Percentiles rank a stretch among this genome's conserved stretches.
Evolutionary conservation across 148 eudicot genomes (phyloP).

Genomic region (Cornus florida): DNA sequence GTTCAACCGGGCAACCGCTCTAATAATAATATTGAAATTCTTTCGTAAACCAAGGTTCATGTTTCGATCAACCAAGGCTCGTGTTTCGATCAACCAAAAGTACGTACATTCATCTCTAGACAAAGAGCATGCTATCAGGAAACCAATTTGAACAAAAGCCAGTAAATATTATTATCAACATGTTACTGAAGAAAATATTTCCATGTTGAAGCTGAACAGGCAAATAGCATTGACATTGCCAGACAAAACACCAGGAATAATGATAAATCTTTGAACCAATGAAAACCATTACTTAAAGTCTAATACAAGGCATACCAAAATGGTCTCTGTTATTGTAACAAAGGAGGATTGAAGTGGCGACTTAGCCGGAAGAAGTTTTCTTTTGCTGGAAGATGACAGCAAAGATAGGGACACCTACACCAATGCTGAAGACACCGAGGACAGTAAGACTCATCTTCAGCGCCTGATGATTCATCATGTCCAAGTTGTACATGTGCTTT

Average conservation of each 20-base stretch:
- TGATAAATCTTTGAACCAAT: constrained; percentile 9
- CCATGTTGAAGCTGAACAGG: constrained; percentile 7
- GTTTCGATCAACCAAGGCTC: no score
- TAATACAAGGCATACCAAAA: not conserved
- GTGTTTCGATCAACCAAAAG: no score
- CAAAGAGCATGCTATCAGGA: not conserved
- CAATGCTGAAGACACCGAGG: constrained; percentile 69
- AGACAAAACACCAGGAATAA: not conserved
- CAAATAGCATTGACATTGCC: constrained; percentile 1
- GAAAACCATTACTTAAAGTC: constrained; percentile 1
- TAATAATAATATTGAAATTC: no score
- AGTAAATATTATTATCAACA: constrained; percentile 3
- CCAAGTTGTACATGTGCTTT: constrained; percentile 98
- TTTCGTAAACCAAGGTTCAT: no score
- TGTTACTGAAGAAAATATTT: not conserved
- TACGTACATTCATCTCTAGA: not conserved
- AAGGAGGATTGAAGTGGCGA: not conserved
- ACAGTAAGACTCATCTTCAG: constrained; percentile 65
- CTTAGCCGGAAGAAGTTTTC: constrained; percentile 74
- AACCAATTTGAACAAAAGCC: not conserved
- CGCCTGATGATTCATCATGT: constrained; percentile 79
- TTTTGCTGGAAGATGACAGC: constrained; percentile 92
- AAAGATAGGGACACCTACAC: constrained; percentile 67
- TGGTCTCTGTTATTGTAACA: constrained; percentile 19
- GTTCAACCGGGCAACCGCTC: no score